A percentile compares a stretch with the other conserved stretches of the same genome.
These are phyloP conservation scores for Talaromyces sp. DNA, from an alignment of 2,329 filamentous ascomycete genomes.

Conservation along the genomic window DNA sequence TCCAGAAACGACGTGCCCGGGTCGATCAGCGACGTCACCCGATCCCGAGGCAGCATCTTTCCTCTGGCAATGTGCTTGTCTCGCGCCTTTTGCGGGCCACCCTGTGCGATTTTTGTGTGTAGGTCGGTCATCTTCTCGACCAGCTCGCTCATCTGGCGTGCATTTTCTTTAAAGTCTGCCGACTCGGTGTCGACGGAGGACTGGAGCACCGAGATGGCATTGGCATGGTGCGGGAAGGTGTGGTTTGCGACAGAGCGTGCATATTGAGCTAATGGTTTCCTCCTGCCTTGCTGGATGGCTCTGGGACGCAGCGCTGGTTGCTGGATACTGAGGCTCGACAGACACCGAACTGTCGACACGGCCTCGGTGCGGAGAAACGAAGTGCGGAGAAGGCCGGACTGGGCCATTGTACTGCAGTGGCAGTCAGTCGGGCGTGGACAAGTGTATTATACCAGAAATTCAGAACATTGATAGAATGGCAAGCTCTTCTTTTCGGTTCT, in stretches of 20 bases:
- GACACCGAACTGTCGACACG: constrained; percentile 14
- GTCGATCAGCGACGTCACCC: constrained; percentile 81
- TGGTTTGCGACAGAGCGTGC: constrained; percentile 62
- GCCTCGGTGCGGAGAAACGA: constrained; percentile 33
- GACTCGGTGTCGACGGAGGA: constrained; percentile 72
- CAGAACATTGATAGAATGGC: background rate
- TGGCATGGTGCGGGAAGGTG: constrained; percentile 73
- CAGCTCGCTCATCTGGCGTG: constrained; percentile 67
- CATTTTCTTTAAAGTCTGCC: constrained; percentile 75
- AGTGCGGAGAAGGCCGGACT: constrained; percentile 15
- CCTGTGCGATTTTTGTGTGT: constrained; percentile 65
- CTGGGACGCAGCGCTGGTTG: constrained; percentile 8
- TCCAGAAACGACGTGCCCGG: constrained; percentile 87
- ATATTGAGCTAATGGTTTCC: background rate
- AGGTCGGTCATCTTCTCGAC: constrained; percentile 64
- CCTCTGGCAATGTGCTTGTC: constrained; percentile 82
- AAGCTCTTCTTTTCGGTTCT: background rate
- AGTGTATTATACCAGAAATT: background rate
- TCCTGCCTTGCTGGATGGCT: background rate
- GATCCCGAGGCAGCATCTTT: constrained; percentile 92
- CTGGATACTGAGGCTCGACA: constrained; percentile 18
- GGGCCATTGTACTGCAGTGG: constrained; percentile 26
- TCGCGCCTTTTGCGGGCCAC: constrained; percentile 74
- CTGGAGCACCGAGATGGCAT: constrained; percentile 73
- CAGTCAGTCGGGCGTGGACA: too few relatives aligned